Percentiles rank a stretch among this genome's conserved stretches.
These are phyloP conservation scores for Pichia sp. DNA, from an alignment of 1,139 yeast species.

Conservation along the genomic window DNA sequence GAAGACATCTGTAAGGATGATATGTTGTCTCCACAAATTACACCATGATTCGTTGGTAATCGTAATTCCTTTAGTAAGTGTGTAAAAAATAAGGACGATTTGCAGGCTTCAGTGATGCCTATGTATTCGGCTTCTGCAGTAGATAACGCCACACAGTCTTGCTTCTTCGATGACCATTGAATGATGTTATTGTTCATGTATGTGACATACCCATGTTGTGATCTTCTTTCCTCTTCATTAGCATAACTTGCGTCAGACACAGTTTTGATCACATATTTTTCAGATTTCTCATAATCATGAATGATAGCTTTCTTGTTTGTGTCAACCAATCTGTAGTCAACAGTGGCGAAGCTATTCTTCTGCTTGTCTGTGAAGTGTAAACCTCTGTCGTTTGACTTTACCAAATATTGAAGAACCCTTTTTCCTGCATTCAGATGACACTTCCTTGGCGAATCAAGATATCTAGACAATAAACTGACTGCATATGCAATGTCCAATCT, in stretches of 20 bases:
- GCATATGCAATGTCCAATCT: conserved; percentile 3
- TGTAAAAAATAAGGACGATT: neutral
- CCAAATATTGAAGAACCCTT: conserved; percentile 2
- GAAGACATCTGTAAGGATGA: conserved; percentile 6
- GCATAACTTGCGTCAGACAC: conserved; percentile 5
- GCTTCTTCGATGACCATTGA: conserved; percentile 4
- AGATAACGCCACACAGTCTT: conserved; percentile 1
- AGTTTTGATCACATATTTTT: neutral
- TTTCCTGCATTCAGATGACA: conserved; percentile 3
- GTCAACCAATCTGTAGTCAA: conserved; percentile 2
- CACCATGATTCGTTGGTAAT: conserved; percentile 2
- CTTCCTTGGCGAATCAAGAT: neutral
- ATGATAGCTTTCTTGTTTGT: conserved; percentile 1
- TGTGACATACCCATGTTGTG: conserved; percentile 3
- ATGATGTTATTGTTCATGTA: conserved; percentile 1
- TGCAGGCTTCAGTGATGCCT: conserved; percentile 2
- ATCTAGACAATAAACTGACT: conserved; percentile 4
- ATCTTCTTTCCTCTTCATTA: conserved; percentile 3
- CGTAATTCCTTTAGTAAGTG: conserved; percentile 5
- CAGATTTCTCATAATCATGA: conserved; percentile 1
- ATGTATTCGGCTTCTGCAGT: conserved; percentile 6
- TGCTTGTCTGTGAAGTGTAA: neutral
- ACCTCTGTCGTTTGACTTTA: conserved; percentile 1
- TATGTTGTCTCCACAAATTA: conserved; percentile 7
- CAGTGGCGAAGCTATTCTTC: neutral